Percentiles rank a stretch among this genome's conserved stretches.
Evolutionary conservation across 192 early-diverging fungal species (phyloP).

Genomic region (Coemansia sp.): DNA sequence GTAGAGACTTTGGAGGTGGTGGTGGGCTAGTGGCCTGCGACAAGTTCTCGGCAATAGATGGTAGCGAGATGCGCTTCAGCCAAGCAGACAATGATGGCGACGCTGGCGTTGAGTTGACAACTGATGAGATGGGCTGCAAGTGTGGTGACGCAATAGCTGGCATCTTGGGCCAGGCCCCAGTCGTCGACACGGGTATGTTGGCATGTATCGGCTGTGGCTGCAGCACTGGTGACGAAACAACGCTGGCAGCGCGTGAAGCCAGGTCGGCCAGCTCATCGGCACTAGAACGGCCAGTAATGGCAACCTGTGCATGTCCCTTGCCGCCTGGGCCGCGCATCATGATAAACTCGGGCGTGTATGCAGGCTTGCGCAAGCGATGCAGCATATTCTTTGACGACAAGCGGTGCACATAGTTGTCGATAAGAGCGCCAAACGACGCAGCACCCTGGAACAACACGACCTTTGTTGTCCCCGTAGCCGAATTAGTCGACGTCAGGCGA

Average conservation of each 20-base stretch:
- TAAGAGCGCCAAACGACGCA: conserved; percentile 74
- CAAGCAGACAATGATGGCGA: conserved; percentile 52
- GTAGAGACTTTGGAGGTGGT: conserved; percentile 66
- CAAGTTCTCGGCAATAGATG: conserved; percentile 53
- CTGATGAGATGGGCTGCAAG: conserved; percentile 36
- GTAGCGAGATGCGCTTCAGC: conserved; percentile 57
- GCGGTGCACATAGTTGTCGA: conserved; percentile 80
- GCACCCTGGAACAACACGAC: conserved; percentile 91
- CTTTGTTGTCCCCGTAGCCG: conserved; percentile 56
- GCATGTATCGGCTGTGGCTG: conserved; percentile 27
- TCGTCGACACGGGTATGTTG: not conserved
- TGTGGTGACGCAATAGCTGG: conserved; percentile 50
- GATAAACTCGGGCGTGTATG: conserved; percentile 84
- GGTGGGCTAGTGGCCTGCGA: conserved; percentile 53
- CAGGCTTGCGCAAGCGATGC: conserved; percentile 60
- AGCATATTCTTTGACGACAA: conserved; percentile 62
- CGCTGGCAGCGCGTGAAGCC: conserved; percentile 36
- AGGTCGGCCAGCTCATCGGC: conserved; percentile 32
- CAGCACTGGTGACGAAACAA: conserved; percentile 45
- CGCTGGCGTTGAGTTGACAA: conserved; percentile 47
- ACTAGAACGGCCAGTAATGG: conserved; percentile 43
- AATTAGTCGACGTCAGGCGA: conserved; percentile 53
- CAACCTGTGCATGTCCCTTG: conserved; percentile 84
- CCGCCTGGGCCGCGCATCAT: conserved; percentile 93
- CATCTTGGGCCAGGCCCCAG: conserved; percentile 29